phyloP scores from a whole-genome alignment of 352 stramenopile species.

The Phytophthora rubi region DNA sequence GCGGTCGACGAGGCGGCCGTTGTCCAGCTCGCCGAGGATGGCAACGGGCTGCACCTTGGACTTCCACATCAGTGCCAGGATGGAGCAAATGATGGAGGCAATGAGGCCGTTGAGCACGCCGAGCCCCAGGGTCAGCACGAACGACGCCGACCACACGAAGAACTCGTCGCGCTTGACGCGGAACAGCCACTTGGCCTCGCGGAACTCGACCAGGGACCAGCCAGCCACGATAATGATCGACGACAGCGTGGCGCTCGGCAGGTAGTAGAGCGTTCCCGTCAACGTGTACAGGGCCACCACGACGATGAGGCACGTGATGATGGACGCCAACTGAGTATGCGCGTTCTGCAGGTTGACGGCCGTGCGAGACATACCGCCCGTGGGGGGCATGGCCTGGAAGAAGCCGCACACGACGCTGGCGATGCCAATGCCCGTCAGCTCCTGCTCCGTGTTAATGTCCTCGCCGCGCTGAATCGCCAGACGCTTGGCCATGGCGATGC shows the following conservation, averaged over 20 bases:
- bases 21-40: constrained; percentile 13
- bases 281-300: constrained; percentile 14
- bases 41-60: constrained; percentile 15
- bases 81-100: constrained; percentile 11
- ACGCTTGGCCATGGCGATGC: constrained; percentile 17
- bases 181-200: constrained; percentile 13
- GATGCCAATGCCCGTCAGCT: constrained; percentile 11
- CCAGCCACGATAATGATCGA: constrained; percentile 15
- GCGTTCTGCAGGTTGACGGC: constrained; percentile 18
- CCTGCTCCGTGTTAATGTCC: constrained; percentile 18
- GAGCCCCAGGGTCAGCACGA: constrained; percentile 9
- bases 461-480: constrained; percentile 12
- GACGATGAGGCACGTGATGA: constrained; percentile 14
- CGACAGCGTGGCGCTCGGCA: constrained; percentile 13
- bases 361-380: constrained; percentile 13
- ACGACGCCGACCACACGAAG: constrained; percentile 14
- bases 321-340: constrained; percentile 12
- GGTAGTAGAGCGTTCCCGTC: constrained; percentile 13
- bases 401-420: constrained; percentile 15
- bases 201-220: constrained; percentile 11
- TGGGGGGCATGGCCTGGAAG: constrained; percentile 19
- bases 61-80: constrained; percentile 17
- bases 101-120: constrained; percentile 15
- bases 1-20: constrained; percentile 13
- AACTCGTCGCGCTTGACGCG: constrained; percentile 16